Percentiles rank a stretch among this genome's conserved stretches.
Conservation (phyloP, 2,329 filamentous ascomycete species). For the Paraconiothyrium brasiliense region DNA sequence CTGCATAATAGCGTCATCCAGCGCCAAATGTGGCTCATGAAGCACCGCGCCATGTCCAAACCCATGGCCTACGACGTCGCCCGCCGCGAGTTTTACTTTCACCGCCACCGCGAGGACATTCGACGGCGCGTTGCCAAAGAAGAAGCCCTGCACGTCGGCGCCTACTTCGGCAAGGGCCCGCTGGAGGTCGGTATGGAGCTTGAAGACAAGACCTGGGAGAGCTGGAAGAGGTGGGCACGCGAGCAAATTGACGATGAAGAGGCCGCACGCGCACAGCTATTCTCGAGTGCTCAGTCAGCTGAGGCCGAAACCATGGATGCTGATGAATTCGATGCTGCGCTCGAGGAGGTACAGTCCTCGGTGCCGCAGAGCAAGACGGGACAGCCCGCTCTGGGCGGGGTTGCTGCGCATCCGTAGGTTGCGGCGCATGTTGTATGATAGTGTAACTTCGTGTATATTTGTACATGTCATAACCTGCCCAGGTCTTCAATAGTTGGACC, state of each 20-base stretch:
- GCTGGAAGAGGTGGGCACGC: constrained; percentile 84
- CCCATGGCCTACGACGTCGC: constrained; percentile 83
- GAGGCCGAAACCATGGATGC: constrained; percentile 29
- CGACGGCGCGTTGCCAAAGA: constrained; percentile 84
- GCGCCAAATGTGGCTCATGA: constrained; percentile 85
- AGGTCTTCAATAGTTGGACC: too few species aligned
- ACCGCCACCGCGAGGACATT: constrained; percentile 84
- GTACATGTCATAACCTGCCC: neutral
- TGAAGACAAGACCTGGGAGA: constrained; percentile 81
- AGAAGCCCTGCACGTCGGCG: constrained; percentile 85
- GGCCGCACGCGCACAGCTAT: constrained; percentile 56
- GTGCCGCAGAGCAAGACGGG: constrained; percentile 45
- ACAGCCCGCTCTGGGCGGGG: constrained; percentile 50
- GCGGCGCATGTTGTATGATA: constrained; percentile 27
- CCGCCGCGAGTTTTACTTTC: constrained; percentile 87
- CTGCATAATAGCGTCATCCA: constrained; percentile 79
- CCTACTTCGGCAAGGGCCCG: constrained; percentile 83
- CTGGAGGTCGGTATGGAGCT: constrained; percentile 82
- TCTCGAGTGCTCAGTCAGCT: constrained; percentile 45
- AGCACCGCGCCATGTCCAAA: constrained; percentile 62
- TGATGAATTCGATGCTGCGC: constrained; percentile 38
- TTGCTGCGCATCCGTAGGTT: constrained; percentile 44
- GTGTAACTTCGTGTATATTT: constrained; percentile 36
- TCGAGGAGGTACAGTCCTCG: constrained; percentile 46
- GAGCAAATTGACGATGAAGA: constrained; percentile 60